Evolutionary conservation across 768 basidiomycete genomes (phyloP), one percentile per base, ranked within the genome.

Genomic region (Omphalotus guepiniiformis): DNA sequence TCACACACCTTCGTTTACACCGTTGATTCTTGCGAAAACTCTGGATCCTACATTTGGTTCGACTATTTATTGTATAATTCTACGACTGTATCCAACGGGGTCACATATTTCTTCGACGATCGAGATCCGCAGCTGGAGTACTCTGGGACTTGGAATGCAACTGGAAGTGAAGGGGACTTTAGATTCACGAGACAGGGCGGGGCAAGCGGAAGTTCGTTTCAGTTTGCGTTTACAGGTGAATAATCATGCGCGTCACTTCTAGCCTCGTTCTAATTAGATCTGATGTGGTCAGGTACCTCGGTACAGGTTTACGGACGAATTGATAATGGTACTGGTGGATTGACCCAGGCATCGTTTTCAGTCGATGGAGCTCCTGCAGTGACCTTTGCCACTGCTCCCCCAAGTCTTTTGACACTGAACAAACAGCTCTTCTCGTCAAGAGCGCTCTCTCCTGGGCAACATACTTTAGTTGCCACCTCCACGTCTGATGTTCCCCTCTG

Each of bases 31-130:
- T 61, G 59, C 36, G 32, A 36, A 28, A 35, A n/a, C 38, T 26
- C 51, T 7, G 8, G 50, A 13, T 50, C 53, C 11, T 42, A 51
- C 41, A 26, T 56, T 25, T 61, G 53, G 54, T 37, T 61, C 13
- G 59, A 61, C 36, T 61, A 61, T 43, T 29, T 61, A 18, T 51
- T 61, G 6, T 61, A 61, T 38, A 41, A 47, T 21, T 51, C 59
- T 3, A 55, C 59, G 3, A n/a, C 34, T 16, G 48, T 53, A 2
- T 51, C 53, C 2, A 47, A 47, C 30, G 54, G 50, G 6, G 36
- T 55, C 23, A 37, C 52, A 13, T 57, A 50, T 21, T 58, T 59
- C 25, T 34, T 59, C 11, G 59, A 61, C 41, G 59, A 61, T 26
- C 46, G 15, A 12, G 53, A 57, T 38, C 38, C 53, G 6, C 45